phyloP scores from a whole-genome alignment of 2,329 filamentous ascomycete species.

The Botrytis byssoidea region DNA sequence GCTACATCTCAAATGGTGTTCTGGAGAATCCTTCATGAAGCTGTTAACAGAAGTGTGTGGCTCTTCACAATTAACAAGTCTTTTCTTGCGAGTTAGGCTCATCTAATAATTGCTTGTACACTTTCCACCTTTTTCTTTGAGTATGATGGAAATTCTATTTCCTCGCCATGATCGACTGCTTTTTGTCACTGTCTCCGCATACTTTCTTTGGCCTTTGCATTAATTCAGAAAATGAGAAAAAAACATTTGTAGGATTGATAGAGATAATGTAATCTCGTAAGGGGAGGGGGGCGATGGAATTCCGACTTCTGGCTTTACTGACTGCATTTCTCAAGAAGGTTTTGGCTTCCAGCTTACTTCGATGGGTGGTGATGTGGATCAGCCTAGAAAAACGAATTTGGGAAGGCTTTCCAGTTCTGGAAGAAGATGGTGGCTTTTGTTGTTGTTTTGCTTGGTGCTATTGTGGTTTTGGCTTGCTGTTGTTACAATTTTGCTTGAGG shows the following conservation, averaged over 20 bases:
- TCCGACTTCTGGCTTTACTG: slow-evolving; percentile 5
- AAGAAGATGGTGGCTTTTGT: background rate
- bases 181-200: background rate
- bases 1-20: background rate
- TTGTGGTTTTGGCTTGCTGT: background rate
- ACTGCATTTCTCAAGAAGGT: background rate
- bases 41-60: background rate
- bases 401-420: background rate
- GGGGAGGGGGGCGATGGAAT: background rate
- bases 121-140: slow-evolving; percentile 11
- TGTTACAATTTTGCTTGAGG: background rate
- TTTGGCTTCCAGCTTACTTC: background rate
- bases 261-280: background rate
- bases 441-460: background rate
- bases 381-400: background rate
- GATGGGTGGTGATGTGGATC: background rate
- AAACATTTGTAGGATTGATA: background rate
- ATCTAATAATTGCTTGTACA: slow-evolving; percentile 6
- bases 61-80: background rate
- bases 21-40: background rate
- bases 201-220: background rate
- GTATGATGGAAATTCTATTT: slow-evolving; percentile 13
- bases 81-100: slow-evolving; percentile 3
- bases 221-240: slow-evolving; percentile 3
- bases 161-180: background rate